Evolutionary conservation across 371 early-diverging fungal genomes (phyloP).

Genomic region (Apophysomyces trapeziformis): DNA sequence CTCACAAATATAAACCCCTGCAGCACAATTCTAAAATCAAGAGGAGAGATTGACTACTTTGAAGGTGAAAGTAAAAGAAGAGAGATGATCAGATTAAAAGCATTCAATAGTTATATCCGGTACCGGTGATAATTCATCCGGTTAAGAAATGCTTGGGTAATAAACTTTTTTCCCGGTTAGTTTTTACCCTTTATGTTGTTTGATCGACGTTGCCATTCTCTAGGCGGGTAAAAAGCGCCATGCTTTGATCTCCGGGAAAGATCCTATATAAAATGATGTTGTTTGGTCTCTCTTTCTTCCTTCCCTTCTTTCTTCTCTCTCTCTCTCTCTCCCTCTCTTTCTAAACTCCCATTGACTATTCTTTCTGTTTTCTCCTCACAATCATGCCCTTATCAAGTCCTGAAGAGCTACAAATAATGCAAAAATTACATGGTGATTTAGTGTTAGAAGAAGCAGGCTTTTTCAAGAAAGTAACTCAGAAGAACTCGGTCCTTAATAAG

Average conservation of each 20-base stretch:
- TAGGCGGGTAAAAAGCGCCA: not conserved
- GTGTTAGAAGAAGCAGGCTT: slow-evolving; percentile 41
- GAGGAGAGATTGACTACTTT: not conserved
- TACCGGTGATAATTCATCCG: slow-evolving; percentile 5
- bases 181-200: slow-evolving; percentile 5
- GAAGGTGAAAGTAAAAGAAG: not conserved
- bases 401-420: slow-evolving; percentile 42
- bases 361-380: not conserved
- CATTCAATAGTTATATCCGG: not conserved
- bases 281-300: slow-evolving; percentile 5
- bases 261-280: not conserved
- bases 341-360: not conserved
- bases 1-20: too few species aligned
- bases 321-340: slow-evolving; percentile 5
- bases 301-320: slow-evolving; percentile 6
- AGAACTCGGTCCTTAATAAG: slow-evolving; percentile 56
- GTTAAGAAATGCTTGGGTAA: not conserved
- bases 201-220: not conserved
- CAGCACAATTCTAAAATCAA: too few species aligned
- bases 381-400: slow-evolving; percentile 35
- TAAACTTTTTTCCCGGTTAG: not conserved
- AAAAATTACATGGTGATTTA: slow-evolving; percentile 42
- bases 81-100: not conserved
- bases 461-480: slow-evolving; percentile 49
- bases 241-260: slow-evolving; percentile 10